Base-by-base conservation (phyloP, 495 filamentous ascomycete genomes). In the Penicillium canariense region DNA sequence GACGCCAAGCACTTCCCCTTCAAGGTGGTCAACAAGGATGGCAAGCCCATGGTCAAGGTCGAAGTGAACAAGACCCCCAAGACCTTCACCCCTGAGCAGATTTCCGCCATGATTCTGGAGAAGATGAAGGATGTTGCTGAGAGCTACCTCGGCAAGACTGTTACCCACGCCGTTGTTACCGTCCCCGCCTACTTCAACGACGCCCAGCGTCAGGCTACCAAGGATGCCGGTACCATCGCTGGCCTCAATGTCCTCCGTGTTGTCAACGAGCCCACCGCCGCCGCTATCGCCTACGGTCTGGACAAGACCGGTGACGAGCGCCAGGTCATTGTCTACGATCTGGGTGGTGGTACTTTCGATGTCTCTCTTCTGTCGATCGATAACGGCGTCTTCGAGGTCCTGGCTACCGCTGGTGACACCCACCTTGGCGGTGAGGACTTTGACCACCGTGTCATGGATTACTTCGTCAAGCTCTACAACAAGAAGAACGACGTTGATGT, bases 291-390 rank as follows among this genome's bases (percentile, higher is more conserved):
- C 64, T 98, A 97, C 72, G 94, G 90, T 72, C 80, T 96, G 63
- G 90, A 95, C 75, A 91, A 93, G 84, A 85, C 82, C 42, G 84
- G 83, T 60, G 88, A 84, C 45, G 90, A 96, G 73, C 87, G 89
- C 68, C 90, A 94, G 79, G 91, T 95, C 68, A 90, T 95, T 63
- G 90, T 95, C 63, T 96, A 95, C 76, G 94, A 98, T 86, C 89
- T 98, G 60, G 94, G 94, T 86, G 94, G 94, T 87, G 94, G 94
- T 85, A 97, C 94, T 65, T 99, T 99, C 75, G 94, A 99, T 94
- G 94, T 99, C 45, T 97, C 93, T 48, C 90, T 99, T 61, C 83
- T 99, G 35, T 96, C 92, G 34, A 95, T 97, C 59, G 95, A 99
- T 66, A 79, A 93, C 66, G 95, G 95, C 72, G 91, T 96, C 62